Percentiles rank a stretch among this genome's conserved stretches.
phyloP scores from a whole-genome alignment of 805 yeast species.

The Yamadazyma ubonensis region DNA sequence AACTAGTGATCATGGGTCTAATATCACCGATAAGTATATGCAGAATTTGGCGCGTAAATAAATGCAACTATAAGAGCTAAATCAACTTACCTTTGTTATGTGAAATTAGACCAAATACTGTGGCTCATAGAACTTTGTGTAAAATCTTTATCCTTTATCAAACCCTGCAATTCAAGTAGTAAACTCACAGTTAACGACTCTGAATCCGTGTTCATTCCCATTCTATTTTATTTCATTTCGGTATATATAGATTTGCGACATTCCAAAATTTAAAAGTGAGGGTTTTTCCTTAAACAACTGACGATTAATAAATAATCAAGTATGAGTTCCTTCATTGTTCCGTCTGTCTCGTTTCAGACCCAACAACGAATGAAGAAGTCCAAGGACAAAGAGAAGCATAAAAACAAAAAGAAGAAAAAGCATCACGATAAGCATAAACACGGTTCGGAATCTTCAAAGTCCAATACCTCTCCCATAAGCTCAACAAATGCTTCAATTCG shows the following conservation, averaged over 20 bases:
- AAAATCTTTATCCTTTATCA: no score
- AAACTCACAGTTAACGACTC: no score
- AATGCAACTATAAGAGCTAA: background rate
- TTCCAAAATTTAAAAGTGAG: background rate
- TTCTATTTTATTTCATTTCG: no score
- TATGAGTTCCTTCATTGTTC: constrained; percentile 42
- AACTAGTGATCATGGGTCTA: no score
- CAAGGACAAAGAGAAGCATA: constrained; percentile 17
- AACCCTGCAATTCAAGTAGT: no score
- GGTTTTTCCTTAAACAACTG: background rate
- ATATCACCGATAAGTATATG: no score
- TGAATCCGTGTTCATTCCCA: no score
- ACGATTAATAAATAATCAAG: background rate
- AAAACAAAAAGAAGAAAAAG: constrained; percentile 11
- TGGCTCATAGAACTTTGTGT: no score
- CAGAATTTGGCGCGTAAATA: background rate
- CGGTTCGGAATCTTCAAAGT: constrained; percentile 2
- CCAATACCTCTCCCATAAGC: constrained; percentile 8
- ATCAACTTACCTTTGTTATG: no score
- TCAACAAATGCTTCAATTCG: constrained; percentile 13
- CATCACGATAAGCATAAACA: constrained; percentile 1
- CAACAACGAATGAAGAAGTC: constrained; percentile 34
- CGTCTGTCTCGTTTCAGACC: constrained; percentile 41
- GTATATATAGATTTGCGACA: background rate
- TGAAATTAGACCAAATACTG: no score